Percentiles rank a stretch among this genome's conserved stretches.
Conservation (phyloP, 1,139 yeast genomes). For the Taphrina sp. region DNA sequence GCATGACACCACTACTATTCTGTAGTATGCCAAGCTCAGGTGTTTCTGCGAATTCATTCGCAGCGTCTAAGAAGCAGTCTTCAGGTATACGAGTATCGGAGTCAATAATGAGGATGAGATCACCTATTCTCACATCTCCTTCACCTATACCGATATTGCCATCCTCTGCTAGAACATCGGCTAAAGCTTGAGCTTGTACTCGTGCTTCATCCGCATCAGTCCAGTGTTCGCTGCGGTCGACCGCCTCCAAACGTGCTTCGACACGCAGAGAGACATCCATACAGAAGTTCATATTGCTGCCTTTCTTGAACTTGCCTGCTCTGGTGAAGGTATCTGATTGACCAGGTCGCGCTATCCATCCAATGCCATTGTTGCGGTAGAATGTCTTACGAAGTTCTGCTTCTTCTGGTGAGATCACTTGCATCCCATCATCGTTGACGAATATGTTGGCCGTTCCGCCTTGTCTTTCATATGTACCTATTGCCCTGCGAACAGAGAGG, state of each 20-base stretch:
- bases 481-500: constrained; percentile 22
- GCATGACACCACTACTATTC: constrained; percentile 14
- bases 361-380: constrained; percentile 34
- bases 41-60: constrained; percentile 31
- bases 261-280: constrained; percentile 34
- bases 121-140: constrained; percentile 36
- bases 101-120: constrained; percentile 34
- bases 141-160: constrained; percentile 30
- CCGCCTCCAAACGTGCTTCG: constrained; percentile 33
- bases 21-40: constrained; percentile 14
- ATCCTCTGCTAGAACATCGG: constrained; percentile 4
- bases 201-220: constrained; percentile 14
- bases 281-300: constrained; percentile 21
- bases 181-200: not conserved
- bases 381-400: constrained; percentile 25
- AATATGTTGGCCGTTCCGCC: constrained; percentile 33
- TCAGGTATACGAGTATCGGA: constrained; percentile 36
- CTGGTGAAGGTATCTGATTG: constrained; percentile 32
- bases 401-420: constrained; percentile 15
- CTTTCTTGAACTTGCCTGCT: constrained; percentile 27
- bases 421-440: constrained; percentile 34
- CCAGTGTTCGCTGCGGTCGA: constrained; percentile 33
- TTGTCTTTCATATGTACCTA: constrained; percentile 32
- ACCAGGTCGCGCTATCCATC: constrained; percentile 36
- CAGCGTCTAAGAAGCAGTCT: constrained; percentile 37